Evolutionary conservation across 2,329 filamentous ascomycete genomes (phyloP).

Genomic region (Fusarium floridanum): DNA sequence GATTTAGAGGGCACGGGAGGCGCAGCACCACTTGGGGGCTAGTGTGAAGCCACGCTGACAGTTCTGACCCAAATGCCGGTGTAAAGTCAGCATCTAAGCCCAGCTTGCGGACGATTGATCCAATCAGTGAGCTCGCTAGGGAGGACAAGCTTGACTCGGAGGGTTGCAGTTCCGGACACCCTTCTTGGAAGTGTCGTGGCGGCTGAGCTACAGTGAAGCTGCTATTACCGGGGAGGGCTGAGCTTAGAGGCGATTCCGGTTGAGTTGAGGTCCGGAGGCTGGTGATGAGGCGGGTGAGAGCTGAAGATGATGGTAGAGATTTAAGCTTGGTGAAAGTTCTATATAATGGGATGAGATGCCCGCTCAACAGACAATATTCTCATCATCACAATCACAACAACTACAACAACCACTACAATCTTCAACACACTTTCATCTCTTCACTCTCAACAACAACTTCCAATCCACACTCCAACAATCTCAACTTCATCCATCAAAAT

Average conservation of each 20-base stretch:
- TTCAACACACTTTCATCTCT: background rate
- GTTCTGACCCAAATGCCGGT: background rate
- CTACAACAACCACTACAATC: conserved; percentile 11
- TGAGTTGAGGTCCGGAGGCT: conserved; percentile 5
- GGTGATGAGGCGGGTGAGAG: background rate
- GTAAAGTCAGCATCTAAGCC: conserved; percentile 33
- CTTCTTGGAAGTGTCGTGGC: background rate
- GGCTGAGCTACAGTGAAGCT: conserved; percentile 29
- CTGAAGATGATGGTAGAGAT: background rate
- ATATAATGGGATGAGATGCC: conserved; percentile 40
- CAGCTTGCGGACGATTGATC: background rate
- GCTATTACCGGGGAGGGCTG: conserved; percentile 32
- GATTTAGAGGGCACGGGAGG: conserved; percentile 13
- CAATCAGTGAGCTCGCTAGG: conserved; percentile 7
- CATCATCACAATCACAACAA: conserved; percentile 32
- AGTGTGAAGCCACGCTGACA: conserved; percentile 29
- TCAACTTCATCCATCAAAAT: conserved; percentile 42
- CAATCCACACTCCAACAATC: conserved; percentile 1
- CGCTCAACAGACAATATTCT: conserved; percentile 19
- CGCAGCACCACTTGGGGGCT: conserved; percentile 30
- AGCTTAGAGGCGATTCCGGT: background rate
- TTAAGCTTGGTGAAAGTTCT: background rate
- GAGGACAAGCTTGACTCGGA: background rate
- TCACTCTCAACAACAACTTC: background rate
- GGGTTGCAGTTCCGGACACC: conserved; percentile 15